phyloP scores from a whole-genome alignment of 306 rosid genomes.

The Echinosophora koreensis region DNA sequence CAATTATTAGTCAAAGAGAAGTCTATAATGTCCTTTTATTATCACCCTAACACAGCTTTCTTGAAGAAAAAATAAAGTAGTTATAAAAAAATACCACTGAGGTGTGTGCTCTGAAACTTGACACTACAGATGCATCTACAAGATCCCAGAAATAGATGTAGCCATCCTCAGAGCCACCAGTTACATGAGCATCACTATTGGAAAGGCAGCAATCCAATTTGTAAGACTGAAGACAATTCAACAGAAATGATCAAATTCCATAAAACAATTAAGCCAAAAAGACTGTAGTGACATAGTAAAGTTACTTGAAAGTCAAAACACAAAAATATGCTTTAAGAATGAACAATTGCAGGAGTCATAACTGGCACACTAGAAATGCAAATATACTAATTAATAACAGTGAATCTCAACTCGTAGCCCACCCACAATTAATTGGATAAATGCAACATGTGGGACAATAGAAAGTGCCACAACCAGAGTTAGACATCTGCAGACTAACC shows the following conservation, averaged over 20 bases:
- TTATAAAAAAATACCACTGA: slow-evolving; percentile 71
- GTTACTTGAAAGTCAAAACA: slow-evolving; percentile 12
- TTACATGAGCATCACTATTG: slow-evolving; percentile 85
- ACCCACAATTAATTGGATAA: slow-evolving; percentile 16
- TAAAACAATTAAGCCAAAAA: slow-evolving; percentile 4
- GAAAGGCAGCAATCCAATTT: slow-evolving; percentile 96
- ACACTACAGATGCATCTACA: slow-evolving; percentile 85
- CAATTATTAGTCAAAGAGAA: slow-evolving; percentile 19
- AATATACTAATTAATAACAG: not conserved
- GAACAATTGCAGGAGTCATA: not conserved
- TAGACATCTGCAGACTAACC: slow-evolving; percentile 61
- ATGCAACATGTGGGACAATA: not conserved
- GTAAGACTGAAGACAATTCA: slow-evolving; percentile 67
- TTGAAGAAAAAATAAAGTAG: slow-evolving; percentile 3
- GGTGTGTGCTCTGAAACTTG: slow-evolving; percentile 81
- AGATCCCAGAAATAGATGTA: slow-evolving; percentile 90
- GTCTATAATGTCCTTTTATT: slow-evolving; percentile 26
- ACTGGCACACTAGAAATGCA: slow-evolving; percentile 5
- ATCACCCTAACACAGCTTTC: slow-evolving; percentile 17
- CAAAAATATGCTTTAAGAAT: slow-evolving; percentile 11
- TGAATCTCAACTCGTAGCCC: slow-evolving; percentile 34
- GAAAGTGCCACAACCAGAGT: slow-evolving; percentile 34
- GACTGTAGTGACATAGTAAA: slow-evolving; percentile 4
- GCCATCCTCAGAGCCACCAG: slow-evolving; percentile 96
- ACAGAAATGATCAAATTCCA: slow-evolving; percentile 36